Percentiles rank a stretch among this genome's conserved stretches.
Evolutionary conservation across 768 basidiomycete species (phyloP).

Genomic region (Nevesoporus exiguus): DNA sequence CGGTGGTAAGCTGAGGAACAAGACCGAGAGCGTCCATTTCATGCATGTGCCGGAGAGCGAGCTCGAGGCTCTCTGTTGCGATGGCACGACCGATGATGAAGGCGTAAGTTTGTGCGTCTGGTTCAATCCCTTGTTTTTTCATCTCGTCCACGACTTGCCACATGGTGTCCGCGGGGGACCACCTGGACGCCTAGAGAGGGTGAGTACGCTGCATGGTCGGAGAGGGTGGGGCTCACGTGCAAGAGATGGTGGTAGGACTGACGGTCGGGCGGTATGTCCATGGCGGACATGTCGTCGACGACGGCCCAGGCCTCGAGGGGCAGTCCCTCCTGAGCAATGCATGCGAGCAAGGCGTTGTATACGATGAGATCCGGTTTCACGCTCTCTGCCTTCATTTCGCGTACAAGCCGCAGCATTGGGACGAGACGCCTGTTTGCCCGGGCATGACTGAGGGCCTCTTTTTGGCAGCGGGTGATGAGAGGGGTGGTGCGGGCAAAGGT

Average conservation of each 20-base stretch:
- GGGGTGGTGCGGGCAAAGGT: constrained; percentile 26
- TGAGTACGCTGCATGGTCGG: constrained; percentile 1
- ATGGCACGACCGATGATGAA: constrained; percentile 48
- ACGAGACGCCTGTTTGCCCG: constrained; percentile 36
- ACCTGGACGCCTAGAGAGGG: constrained; percentile 43
- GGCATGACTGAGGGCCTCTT: constrained; percentile 29
- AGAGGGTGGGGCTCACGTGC: constrained; percentile 40
- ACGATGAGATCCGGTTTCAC: constrained; percentile 51
- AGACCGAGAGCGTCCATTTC: constrained; percentile 53
- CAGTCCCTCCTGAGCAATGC: constrained; percentile 41
- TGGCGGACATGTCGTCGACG: constrained; percentile 61
- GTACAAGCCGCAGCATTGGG: constrained; percentile 43
- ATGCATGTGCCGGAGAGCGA: constrained; percentile 58
- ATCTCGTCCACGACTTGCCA: constrained; percentile 56
- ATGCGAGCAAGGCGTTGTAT: constrained; percentile 56
- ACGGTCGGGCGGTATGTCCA: constrained; percentile 46
- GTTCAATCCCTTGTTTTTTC: constrained; percentile 44
- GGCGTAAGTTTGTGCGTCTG: constrained; percentile 53
- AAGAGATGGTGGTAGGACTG: constrained; percentile 59
- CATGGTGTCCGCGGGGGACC: constrained; percentile 36
- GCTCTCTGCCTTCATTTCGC: constrained; percentile 55
- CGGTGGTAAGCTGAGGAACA: constrained; percentile 46
- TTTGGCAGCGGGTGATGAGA: constrained; percentile 31
- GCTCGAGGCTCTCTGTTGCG: constrained; percentile 54
- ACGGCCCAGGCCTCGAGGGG: constrained; percentile 60